These are phyloP conservation scores for Phytophthora boehmeriae DNA, from an alignment of 352 stramenopile genomes.

Conservation along the genomic window DNA sequence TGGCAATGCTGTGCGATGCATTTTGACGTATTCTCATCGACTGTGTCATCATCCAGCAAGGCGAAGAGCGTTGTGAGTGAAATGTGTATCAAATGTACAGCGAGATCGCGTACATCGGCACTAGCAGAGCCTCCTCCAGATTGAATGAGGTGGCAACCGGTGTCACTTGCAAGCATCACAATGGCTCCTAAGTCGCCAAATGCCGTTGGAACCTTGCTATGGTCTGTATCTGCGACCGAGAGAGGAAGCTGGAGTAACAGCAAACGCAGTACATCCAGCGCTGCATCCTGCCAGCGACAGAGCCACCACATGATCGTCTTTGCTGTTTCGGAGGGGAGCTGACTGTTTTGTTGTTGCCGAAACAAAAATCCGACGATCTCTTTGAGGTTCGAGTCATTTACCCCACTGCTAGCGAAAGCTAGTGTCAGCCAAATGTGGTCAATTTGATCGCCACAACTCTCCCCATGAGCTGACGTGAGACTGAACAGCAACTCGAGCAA, in stretches of 20 bases:
- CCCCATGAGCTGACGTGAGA: conserved; percentile 46
- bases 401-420: conserved; percentile 34
- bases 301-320: conserved; percentile 73
- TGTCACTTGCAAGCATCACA: conserved; percentile 31
- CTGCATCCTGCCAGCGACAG: conserved; percentile 62
- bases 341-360: conserved; percentile 37
- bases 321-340: conserved; percentile 41
- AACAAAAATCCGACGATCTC: conserved; percentile 48
- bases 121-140: conserved; percentile 5
- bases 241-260: conserved; percentile 17
- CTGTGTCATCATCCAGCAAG: conserved; percentile 12
- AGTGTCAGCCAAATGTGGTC: conserved; percentile 74
- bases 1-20: conserved; percentile 47
- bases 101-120: conserved; percentile 17
- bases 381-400: conserved; percentile 11
- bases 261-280: conserved; percentile 43
- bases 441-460: conserved; percentile 53
- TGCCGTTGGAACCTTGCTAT: conserved; percentile 9
- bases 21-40: conserved; percentile 22
- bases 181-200: conserved; percentile 29
- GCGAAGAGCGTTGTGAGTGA: conserved; percentile 29
- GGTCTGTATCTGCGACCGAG: background rate
- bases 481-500: conserved; percentile 61
- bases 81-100: conserved; percentile 33
- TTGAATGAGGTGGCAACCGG: conserved; percentile 30